These are phyloP conservation scores for Sporothrix globosa DNA, from an alignment of 2,329 filamentous ascomycete species.

Conservation along the genomic window DNA sequence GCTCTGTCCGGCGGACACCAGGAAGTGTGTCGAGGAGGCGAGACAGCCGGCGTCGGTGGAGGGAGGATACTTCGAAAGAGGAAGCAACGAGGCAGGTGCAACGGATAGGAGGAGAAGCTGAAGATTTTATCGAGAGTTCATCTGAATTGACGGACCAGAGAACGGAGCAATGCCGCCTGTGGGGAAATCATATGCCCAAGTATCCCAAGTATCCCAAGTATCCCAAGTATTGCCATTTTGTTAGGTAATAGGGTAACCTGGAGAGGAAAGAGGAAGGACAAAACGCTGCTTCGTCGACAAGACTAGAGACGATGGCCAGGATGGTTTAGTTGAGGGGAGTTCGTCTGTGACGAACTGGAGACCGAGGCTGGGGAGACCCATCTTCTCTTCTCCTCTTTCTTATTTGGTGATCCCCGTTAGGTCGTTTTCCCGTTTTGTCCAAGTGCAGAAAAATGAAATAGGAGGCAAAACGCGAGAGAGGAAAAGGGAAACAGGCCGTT, in stretches of 20 bases:
- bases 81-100: not conserved
- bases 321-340: not conserved
- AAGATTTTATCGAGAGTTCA: not conserved
- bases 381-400: not conserved
- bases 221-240: not conserved
- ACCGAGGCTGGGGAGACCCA: no score
- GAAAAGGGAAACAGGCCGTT: constrained; percentile 12
- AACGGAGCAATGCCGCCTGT: constrained; percentile 11
- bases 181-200: not conserved
- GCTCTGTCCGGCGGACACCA: no score
- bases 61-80: not conserved
- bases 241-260: constrained; percentile 20
- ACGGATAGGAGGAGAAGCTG: constrained; percentile 3
- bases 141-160: not conserved
- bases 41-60: no score
- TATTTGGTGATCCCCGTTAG: not conserved
- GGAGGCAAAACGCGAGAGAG: not conserved
- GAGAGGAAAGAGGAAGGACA: not conserved
- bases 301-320: not conserved
- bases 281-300: not conserved
- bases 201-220: no score
- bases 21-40: no score
- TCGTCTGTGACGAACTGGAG: not conserved
- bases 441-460: constrained; percentile 9
- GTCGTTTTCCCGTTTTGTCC: constrained; percentile 10